A percentile compares a stretch with the other conserved stretches of the same genome.
These are phyloP conservation scores for Candida koratica DNA, from an alignment of 805 yeast genomes.

Conservation along the genomic window DNA sequence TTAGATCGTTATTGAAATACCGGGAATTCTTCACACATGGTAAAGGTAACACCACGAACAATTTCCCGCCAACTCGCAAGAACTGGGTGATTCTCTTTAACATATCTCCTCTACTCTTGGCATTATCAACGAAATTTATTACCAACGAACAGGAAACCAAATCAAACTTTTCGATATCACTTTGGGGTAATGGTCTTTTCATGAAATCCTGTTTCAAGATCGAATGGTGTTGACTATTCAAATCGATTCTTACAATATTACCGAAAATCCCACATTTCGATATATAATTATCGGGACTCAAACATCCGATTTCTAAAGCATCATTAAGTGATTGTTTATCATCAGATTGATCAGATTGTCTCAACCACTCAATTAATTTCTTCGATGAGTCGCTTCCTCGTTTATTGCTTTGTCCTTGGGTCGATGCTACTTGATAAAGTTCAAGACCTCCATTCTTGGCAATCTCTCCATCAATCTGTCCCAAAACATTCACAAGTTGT, in stretches of 20 bases:
- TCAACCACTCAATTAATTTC: conserved; percentile 69
- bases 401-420: conserved; percentile 69
- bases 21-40: conserved; percentile 86
- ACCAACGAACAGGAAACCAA: conserved; percentile 82
- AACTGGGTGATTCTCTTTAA: conserved; percentile 55
- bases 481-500: conserved; percentile 33
- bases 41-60: conserved; percentile 71
- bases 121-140: conserved; percentile 79
- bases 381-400: conserved; percentile 94
- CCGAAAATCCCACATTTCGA: conserved; percentile 54
- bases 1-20: conserved; percentile 51
- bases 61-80: conserved; percentile 31
- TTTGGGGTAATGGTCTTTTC: conserved; percentile 60
- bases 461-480: conserved; percentile 59
- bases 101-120: conserved; percentile 74
- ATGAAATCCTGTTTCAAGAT: conserved; percentile 81
- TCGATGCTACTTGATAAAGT: conserved; percentile 80
- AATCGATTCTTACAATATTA: conserved; percentile 62
- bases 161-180: conserved; percentile 48
- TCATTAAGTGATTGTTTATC: conserved; percentile 2
- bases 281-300: conserved; percentile 64
- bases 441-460: conserved; percentile 68
- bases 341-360: conserved; percentile 17
- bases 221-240: conserved; percentile 71
- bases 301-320: conserved; percentile 83